Conservation (phyloP, 2,329 filamentous ascomycete genomes). For the Scedosporium apiospermum region DNA sequence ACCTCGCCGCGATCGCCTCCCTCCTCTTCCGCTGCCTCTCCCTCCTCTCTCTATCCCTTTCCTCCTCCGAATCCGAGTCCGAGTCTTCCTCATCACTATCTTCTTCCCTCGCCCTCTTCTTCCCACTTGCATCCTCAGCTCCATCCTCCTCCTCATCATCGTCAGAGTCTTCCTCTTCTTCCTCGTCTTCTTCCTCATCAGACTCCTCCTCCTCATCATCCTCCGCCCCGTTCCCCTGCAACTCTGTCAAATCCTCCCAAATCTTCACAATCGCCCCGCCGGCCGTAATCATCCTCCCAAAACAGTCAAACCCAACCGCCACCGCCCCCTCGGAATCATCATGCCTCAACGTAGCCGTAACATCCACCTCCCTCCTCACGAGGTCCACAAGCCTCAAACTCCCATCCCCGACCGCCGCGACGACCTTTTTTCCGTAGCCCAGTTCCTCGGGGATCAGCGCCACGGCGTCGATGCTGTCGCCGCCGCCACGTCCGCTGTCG, state of each 20-base stretch:
- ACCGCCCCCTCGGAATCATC: slow-evolving; percentile 83
- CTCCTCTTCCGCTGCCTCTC: slow-evolving; percentile 5
- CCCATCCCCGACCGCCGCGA: slow-evolving; percentile 75
- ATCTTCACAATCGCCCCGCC: slow-evolving; percentile 82
- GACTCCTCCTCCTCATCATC: slow-evolving; percentile 39
- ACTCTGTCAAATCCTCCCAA: slow-evolving; percentile 71
- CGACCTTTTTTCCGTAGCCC: slow-evolving; percentile 59
- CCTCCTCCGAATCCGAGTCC: slow-evolving; percentile 27
- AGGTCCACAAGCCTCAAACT: slow-evolving; percentile 68
- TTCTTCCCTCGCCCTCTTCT: slow-evolving; percentile 31
- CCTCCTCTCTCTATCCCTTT: slow-evolving; percentile 3
- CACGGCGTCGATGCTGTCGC: slow-evolving; percentile 75
- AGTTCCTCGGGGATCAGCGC: slow-evolving; percentile 61
- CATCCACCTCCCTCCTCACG: slow-evolving; percentile 61
- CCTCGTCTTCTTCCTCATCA: slow-evolving; percentile 35
- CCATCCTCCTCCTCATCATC: slow-evolving; percentile 29
- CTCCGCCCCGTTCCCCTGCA: slow-evolving; percentile 32
- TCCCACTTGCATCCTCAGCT: slow-evolving; percentile 28
- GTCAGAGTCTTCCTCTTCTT: slow-evolving; percentile 32
- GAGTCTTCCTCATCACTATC: slow-evolving; percentile 30
- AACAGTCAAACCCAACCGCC: slow-evolving; percentile 72
- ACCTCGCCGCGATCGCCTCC: slow-evolving; percentile 26
- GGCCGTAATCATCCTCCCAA: slow-evolving; percentile 79
- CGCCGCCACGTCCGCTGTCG: slow-evolving; percentile 45
- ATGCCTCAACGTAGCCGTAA: slow-evolving; percentile 53